Evolutionary conservation across 768 basidiomycete species (phyloP).

Genomic region (Termitomyces sp.): DNA sequence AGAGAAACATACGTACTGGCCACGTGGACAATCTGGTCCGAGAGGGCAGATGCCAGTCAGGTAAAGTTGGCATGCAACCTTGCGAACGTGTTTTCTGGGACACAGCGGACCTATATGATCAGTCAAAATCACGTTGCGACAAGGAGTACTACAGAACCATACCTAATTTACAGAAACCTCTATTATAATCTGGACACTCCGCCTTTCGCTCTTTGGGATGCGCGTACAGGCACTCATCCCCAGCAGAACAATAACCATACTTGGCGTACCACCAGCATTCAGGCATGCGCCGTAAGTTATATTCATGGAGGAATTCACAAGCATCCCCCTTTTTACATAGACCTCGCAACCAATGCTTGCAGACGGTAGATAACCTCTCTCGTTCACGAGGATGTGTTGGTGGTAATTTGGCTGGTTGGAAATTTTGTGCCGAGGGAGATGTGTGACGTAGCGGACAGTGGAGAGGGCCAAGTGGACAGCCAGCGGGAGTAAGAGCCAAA

Average conservation of each 20-base stretch:
- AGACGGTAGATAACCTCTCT: slow-evolving; percentile 85
- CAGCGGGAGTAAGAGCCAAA: slow-evolving; percentile 70
- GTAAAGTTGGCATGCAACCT: slow-evolving; percentile 87
- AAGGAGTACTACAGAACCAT: slow-evolving; percentile 24
- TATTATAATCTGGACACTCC: slow-evolving; percentile 92
- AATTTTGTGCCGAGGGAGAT: slow-evolving; percentile 80
- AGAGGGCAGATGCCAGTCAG: slow-evolving; percentile 90
- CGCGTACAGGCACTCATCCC: slow-evolving; percentile 95
- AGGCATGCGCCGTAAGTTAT: slow-evolving; percentile 96
- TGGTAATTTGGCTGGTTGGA: slow-evolving; percentile 78
- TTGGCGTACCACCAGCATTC: slow-evolving; percentile 99
- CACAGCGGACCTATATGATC: slow-evolving; percentile 66
- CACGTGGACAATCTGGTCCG: slow-evolving; percentile 81
- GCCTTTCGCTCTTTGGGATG: slow-evolving; percentile 88
- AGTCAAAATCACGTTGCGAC: slow-evolving; percentile 1
- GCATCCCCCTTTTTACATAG: slow-evolving; percentile 97
- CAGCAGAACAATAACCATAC: slow-evolving; percentile 95
- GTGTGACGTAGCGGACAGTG: slow-evolving; percentile 94
- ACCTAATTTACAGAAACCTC: slow-evolving; percentile 96
- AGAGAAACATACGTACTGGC: slow-evolving; percentile 62
- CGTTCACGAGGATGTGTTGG: slow-evolving; percentile 81
- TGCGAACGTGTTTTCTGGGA: slow-evolving; percentile 87
- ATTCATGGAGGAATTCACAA: slow-evolving; percentile 99
- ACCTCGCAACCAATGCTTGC: slow-evolving; percentile 98
- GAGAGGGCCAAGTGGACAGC: slow-evolving; percentile 87